A percentile compares a stretch with the other conserved stretches of the same genome.
Evolutionary conservation across 2,329 filamentous ascomycete species (phyloP).

Genomic region (Epichloe bromicola): DNA sequence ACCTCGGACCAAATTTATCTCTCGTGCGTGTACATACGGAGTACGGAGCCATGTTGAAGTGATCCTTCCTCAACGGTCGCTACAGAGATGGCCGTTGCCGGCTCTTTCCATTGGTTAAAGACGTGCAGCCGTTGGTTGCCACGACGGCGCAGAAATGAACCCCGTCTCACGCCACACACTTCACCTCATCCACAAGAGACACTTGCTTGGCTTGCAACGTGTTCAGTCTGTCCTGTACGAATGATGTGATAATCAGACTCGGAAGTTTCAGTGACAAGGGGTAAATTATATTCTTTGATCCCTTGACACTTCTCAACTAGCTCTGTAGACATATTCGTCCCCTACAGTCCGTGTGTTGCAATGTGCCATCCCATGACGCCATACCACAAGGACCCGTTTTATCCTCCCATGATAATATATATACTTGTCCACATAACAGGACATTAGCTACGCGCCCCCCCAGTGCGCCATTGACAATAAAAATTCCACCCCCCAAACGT

Average conservation of each 20-base stretch:
- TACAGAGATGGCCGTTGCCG: not conserved
- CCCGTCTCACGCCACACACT: not conserved
- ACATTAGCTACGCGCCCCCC: not conserved
- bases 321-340: not conserved
- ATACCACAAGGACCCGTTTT: not conserved
- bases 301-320: not conserved
- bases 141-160: not conserved
- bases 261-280: too few relatives aligned
- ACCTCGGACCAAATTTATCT: too few relatives aligned
- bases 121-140: not conserved
- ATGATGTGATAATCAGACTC: too few relatives aligned
- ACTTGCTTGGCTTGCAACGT: not conserved
- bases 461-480: not conserved
- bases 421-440: not conserved
- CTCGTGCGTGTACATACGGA: too few relatives aligned
- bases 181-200: not conserved
- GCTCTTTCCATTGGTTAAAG: not conserved
- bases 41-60: too few relatives aligned
- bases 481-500: too few relatives aligned
- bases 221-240: too few relatives aligned
- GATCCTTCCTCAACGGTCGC: too few relatives aligned
- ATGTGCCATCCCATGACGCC: not conserved
- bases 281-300: not conserved
- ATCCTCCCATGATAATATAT: not conserved
- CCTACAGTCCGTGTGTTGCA: not conserved